Base-by-base conservation (phyloP, 2,329 filamentous ascomycete genomes). In the Acephala macrosclerotiorum region DNA sequence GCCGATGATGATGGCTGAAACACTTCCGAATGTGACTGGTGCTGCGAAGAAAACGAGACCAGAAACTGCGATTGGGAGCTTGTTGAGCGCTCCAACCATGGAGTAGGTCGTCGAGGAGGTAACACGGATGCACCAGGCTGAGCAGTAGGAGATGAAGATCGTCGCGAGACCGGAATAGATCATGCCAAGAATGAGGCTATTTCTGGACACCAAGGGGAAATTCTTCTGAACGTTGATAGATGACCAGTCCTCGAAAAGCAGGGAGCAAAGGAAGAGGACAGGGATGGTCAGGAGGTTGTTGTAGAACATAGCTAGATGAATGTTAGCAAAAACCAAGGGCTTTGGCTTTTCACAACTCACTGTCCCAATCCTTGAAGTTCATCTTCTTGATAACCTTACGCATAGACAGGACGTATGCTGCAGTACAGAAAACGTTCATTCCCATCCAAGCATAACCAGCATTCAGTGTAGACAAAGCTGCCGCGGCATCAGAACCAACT, bases 351-450 rank as follows among this genome's bases (percentile, higher is more conserved):
- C 12, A 58, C 2, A 49, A 89, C 95, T 82, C 86, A 97, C 95
- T 97, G 80, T 99, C 96, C 84, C 96, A 98, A 79, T 98, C 96
- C 86, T 97, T 97, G 83, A 99, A 98, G 85, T 97, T 97, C 84
- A 97, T 97, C 81, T 96, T 89, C 90, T 98, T 98, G 79, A 99
- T 98, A 71, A 96, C 91, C 86, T 98, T 98, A 78, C 96, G 91
- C 95, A 97, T 98, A 72, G 91, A 88, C 70, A 99, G 82, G 56
- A 98, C 85, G 75, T 97, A 98, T 25, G 92, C 88, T 1, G 96
- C 93, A 33, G 92, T 95, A 85, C 94, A 97, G 78, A 98, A 88
- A 75, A 97, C 97, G 80, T 99, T 99, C 81, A 97, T 83, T 74
- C 93, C 85, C 94, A 99, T 98, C 96, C 96, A 99, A 67, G 96